Base-by-base conservation (phyloP, 208 protist genomes). In the Acanthamoeba divionensis region DNA sequence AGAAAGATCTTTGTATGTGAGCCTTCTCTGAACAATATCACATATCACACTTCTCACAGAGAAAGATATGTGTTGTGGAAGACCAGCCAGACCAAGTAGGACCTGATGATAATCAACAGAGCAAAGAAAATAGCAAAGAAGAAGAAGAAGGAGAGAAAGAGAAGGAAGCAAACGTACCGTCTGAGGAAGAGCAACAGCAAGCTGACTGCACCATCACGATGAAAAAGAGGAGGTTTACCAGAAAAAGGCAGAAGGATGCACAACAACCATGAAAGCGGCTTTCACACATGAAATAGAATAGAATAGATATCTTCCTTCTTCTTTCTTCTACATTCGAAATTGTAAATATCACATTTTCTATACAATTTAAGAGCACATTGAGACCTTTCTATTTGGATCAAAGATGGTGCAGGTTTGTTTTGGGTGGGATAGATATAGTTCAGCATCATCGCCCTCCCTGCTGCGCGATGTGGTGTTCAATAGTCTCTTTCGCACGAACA, bases 401-500 rank as follows among this genome's bases (percentile, higher is more conserved):
- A 41, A 41, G 36, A 41, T 41, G 36, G 13, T 1, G 48, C 7
- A 9, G 66, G 0, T 5, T 8, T 57, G 47, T 50, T 57, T 21
- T 62, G 6, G 69, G 13, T 60, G 47, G 8, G 24, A 47, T 0
- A 29, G 13, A 38, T 54, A 4, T 10, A 29, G 48, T n/a, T n/a
- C 47, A 26, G 6, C 36, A 12, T 24, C 31, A 63, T 63, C 26
- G 24, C n/a, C 26, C 26, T 63, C 55, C 21, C 65, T 73, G 65
- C 15, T 85, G 75, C 29, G 75, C 45, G 6, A 88, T 44, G 57
- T 88, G 57, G 13, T 36, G 44, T 31, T 88, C 79, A 9, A 88
- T 13, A 5, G 55, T 45, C 26, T 90, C 83, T 52, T 79, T 90
- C 2, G 83, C 83, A 3, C 83, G 83, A 48, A 90, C 83, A 45